These are phyloP conservation scores for Cladosporium phlei DNA, from an alignment of 2,329 filamentous ascomycete genomes.

Conservation along the genomic window DNA sequence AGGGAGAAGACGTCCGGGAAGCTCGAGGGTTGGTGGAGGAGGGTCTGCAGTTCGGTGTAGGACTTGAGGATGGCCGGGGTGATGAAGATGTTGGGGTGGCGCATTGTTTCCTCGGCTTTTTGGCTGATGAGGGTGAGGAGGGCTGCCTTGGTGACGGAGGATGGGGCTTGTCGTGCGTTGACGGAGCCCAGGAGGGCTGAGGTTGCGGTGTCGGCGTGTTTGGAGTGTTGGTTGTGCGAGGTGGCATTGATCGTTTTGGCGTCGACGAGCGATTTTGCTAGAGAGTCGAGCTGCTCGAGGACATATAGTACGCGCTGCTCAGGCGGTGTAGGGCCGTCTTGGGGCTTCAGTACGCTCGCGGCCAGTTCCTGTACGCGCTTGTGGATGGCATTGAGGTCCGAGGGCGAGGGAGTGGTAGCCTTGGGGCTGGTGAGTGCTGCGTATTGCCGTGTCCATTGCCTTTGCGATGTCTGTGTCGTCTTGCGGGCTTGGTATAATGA, in stretches of 20 bases:
- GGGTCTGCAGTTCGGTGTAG: slow-evolving; percentile 73
- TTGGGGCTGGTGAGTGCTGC: slow-evolving; percentile 33
- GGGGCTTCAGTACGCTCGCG: slow-evolving; percentile 22
- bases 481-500: too few relatives aligned
- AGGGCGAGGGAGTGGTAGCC: not conserved
- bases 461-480: not conserved
- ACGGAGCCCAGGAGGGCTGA: slow-evolving; percentile 51
- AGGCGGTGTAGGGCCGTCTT: slow-evolving; percentile 21
- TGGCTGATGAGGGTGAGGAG: slow-evolving; percentile 44
- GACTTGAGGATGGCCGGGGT: slow-evolving; percentile 64
- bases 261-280: slow-evolving; percentile 25
- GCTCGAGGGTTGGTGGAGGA: slow-evolving; percentile 67
- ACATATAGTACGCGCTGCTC: slow-evolving; percentile 31
- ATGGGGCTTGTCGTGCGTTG: slow-evolving; percentile 31
- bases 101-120: slow-evolving; percentile 64
- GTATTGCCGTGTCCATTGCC: not conserved
- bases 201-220: slow-evolving; percentile 39
- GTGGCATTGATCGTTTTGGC: slow-evolving; percentile 14
- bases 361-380: slow-evolving; percentile 26
- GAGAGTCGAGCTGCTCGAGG: slow-evolving; percentile 28
- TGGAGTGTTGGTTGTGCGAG: slow-evolving; percentile 1
- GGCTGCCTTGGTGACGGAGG: slow-evolving; percentile 33
- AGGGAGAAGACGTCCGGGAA: slow-evolving; percentile 76
- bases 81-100: slow-evolving; percentile 74
- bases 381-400: slow-evolving; percentile 23